Conservation (phyloP, 2,329 filamentous ascomycete genomes). For the Rhytidhysteron rufulum region DNA sequence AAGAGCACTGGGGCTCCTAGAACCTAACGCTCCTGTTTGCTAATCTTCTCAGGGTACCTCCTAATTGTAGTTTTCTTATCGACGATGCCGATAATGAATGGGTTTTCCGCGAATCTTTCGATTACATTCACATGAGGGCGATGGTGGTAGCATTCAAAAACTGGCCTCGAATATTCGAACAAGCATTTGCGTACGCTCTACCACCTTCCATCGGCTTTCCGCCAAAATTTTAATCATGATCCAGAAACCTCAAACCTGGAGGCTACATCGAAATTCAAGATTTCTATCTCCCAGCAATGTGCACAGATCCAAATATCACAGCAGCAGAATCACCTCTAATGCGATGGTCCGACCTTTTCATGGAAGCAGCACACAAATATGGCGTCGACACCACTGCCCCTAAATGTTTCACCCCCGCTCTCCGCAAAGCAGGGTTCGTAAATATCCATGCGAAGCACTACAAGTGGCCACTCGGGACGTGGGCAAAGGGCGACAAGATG, state of each 20-base stretch:
- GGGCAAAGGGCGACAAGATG: slow-evolving; percentile 26
- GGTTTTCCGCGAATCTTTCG: slow-evolving; percentile 52
- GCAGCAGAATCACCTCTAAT: slow-evolving; percentile 19
- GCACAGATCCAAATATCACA: slow-evolving; percentile 20
- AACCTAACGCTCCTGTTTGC: background rate
- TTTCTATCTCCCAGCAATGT: slow-evolving; percentile 22
- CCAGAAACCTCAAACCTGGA: slow-evolving; percentile 42
- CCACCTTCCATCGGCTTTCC: background rate
- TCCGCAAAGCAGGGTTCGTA: slow-evolving; percentile 22
- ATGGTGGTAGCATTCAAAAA: slow-evolving; percentile 53
- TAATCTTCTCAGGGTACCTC: slow-evolving; percentile 17
- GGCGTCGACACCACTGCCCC: slow-evolving; percentile 41
- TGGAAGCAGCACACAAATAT: slow-evolving; percentile 19
- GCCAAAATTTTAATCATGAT: slow-evolving; percentile 9
- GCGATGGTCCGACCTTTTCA: slow-evolving; percentile 22
- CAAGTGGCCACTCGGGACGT: slow-evolving; percentile 30
- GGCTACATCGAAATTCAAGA: slow-evolving; percentile 52
- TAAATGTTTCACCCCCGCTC: slow-evolving; percentile 28
- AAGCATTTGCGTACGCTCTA: slow-evolving; percentile 17
- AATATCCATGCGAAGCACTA: slow-evolving; percentile 22
- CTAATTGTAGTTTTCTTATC: slow-evolving; percentile 32
- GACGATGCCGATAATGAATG: slow-evolving; percentile 48
- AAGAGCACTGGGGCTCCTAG: background rate
- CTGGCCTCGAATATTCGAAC: slow-evolving; percentile 48
- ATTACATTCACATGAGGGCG: slow-evolving; percentile 55